A percentile compares a stretch with the other conserved stretches of the same genome.
Conservation (phyloP, 1,284 basidiomycete genomes). For the Wolfiporia cocos region DNA sequence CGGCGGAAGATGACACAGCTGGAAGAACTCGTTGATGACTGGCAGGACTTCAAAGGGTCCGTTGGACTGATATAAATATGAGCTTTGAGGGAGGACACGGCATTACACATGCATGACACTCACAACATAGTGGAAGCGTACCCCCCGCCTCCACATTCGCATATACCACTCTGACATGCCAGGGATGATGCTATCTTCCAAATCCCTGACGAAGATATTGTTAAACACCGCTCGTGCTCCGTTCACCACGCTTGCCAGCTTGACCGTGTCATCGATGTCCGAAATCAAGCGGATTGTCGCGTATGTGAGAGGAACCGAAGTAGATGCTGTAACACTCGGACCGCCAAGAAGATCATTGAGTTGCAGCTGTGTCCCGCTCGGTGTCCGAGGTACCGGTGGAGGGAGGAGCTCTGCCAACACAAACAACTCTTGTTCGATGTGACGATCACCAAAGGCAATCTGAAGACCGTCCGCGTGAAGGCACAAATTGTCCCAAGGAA, state of each 20-base stretch:
- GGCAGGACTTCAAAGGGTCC: slow-evolving; percentile 84
- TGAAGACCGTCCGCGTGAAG: slow-evolving; percentile 51
- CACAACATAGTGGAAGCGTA: slow-evolving; percentile 83
- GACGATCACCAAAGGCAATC: slow-evolving; percentile 49
- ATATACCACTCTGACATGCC: slow-evolving; percentile 86
- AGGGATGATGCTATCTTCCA: slow-evolving; percentile 73
- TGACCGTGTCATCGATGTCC: slow-evolving; percentile 95
- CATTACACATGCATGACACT: slow-evolving; percentile 26
- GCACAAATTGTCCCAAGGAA: slow-evolving; percentile 67
- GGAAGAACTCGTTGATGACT: slow-evolving; percentile 75
- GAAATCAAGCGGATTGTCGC: slow-evolving; percentile 74
- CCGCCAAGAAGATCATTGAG: slow-evolving; percentile 15
- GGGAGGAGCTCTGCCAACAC: slow-evolving; percentile 50
- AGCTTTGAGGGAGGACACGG: neutral
- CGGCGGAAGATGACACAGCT: slow-evolving; percentile 58
- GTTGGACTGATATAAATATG: slow-evolving; percentile 76
- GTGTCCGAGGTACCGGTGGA: slow-evolving; percentile 17
- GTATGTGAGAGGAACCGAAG: slow-evolving; percentile 46
- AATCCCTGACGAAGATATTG: slow-evolving; percentile 73
- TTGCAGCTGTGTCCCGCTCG: slow-evolving; percentile 16
- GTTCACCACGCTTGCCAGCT: slow-evolving; percentile 64
- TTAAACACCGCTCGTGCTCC: slow-evolving; percentile 75
- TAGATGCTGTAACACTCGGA: slow-evolving; percentile 19
- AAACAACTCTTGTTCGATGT: slow-evolving; percentile 49
- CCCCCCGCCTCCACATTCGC: slow-evolving; percentile 60